Evolutionary conservation across 257 asterid genomes (phyloP).

Genomic region (Voacanga thouarsii): DNA sequence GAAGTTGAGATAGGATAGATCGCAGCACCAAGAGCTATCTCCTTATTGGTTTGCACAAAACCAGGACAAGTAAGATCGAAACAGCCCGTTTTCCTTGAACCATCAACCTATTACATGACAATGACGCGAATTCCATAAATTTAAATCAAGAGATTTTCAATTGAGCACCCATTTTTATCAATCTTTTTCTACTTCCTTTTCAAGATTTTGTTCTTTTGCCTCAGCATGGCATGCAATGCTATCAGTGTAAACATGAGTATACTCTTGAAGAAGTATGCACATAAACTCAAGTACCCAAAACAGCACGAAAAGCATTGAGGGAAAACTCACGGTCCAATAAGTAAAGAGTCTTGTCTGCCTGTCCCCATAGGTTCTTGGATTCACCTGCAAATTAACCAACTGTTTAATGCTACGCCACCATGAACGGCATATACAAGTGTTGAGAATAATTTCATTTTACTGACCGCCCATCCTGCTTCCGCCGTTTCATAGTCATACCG

Average conservation of each 20-base stretch:
- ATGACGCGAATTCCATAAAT: not conserved
- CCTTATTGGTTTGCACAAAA: conserved; percentile 55
- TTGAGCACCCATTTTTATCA: too few relatives aligned
- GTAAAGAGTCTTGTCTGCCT: conserved; percentile 55
- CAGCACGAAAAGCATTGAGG: not conserved
- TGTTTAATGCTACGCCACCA: not conserved
- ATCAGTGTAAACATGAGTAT: too few relatives aligned
- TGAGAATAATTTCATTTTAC: conserved; percentile 6
- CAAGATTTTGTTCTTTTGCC: too few relatives aligned
- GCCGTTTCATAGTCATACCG: conserved; percentile 31
- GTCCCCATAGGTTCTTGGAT: conserved; percentile 68
- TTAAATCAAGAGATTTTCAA: not conserved
- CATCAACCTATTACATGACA: conserved; percentile 42
- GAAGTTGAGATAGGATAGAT: conserved; percentile 56
- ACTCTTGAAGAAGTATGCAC: too few relatives aligned
- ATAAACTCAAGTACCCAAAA: not conserved
- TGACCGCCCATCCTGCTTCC: conserved; percentile 76
- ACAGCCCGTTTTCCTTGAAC: conserved; percentile 53
- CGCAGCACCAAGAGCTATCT: conserved; percentile 70
- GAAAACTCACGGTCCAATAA: conserved; percentile 70
- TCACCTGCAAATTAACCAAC: conserved; percentile 37
- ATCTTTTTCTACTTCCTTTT: too few relatives aligned
- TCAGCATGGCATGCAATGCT: too few relatives aligned
- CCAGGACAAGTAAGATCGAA: conserved; percentile 72
- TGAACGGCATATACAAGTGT: not conserved